A percentile compares a stretch with the other conserved stretches of the same genome.
Conservation (phyloP, 345 rosid species). For the Syzygium oleosum region DNA sequence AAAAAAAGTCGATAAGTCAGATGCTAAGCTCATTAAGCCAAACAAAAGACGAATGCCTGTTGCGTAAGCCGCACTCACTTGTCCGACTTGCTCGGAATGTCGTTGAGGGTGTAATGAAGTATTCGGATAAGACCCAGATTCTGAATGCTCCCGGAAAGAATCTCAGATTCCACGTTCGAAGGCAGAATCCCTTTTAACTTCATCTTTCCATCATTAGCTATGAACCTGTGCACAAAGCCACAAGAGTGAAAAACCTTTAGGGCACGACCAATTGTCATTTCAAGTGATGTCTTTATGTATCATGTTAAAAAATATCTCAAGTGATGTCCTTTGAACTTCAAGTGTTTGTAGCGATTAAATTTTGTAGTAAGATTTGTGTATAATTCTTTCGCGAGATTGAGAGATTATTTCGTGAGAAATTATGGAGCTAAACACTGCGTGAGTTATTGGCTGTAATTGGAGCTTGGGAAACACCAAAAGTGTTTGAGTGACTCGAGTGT, state of each 20-base stretch:
- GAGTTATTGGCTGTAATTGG: too few species aligned
- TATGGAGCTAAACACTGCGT: too few species aligned
- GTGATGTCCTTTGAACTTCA: too few species aligned
- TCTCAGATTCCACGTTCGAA: constrained; percentile 49
- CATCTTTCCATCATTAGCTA: constrained; percentile 69
- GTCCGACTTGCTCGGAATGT: constrained; percentile 73
- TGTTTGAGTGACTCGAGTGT: too few species aligned
- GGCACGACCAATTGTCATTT: neutral
- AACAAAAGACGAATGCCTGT: neutral
- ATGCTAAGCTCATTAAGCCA: neutral
- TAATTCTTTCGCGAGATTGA: too few species aligned
- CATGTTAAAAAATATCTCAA: too few species aligned
- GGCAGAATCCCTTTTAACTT: constrained; percentile 58
- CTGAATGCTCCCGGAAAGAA: constrained; percentile 62
- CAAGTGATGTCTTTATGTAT: neutral
- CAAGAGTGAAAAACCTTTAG: neutral
- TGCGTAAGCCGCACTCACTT: constrained; percentile 25
- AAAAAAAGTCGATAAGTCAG: neutral
- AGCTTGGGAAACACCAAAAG: too few species aligned
- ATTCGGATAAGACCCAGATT: constrained; percentile 63
- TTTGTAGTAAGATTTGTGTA: too few species aligned
- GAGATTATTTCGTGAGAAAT: too few species aligned
- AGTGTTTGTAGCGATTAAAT: too few species aligned
- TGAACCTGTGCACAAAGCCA: constrained; percentile 38
- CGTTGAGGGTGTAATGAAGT: constrained; percentile 68